phyloP scores from a whole-genome alignment of 495 filamentous ascomycete species.

The Alectoria sarmentosa region DNA sequence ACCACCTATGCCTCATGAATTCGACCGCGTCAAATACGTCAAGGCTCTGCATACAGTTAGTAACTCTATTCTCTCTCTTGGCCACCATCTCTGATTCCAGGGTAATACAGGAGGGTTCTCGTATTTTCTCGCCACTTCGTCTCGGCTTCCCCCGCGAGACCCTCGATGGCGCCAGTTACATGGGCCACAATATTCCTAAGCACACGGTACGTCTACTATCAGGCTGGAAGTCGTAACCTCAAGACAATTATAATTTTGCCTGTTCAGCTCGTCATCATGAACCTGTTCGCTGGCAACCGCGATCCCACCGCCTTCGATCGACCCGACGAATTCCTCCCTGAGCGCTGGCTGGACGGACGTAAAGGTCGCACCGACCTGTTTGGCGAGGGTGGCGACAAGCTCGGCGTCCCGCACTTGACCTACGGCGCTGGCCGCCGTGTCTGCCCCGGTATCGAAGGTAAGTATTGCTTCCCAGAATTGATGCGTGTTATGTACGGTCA shows the following conservation, averaged over 20 bases:
- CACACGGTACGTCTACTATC: conserved; percentile 1
- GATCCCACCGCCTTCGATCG: conserved; percentile 1
- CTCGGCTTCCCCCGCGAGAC: conserved; percentile 1
- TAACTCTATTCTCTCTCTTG: background rate
- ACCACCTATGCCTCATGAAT: conserved; percentile 4
- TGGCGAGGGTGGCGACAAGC: background rate
- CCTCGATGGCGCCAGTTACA: conserved; percentile 3
- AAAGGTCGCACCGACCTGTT: conserved; percentile 1
- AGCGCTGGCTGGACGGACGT: conserved; percentile 2
- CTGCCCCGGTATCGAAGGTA: background rate
- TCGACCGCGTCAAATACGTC: conserved; percentile 3
- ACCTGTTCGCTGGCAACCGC: conserved; percentile 2
- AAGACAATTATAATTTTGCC: background rate
- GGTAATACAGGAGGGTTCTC: background rate
- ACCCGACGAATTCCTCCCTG: conserved; percentile 1
- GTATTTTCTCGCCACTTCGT: conserved; percentile 3
- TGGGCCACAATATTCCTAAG: conserved; percentile 4
- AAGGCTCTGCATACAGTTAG: conserved; percentile 5
- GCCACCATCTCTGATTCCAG: background rate
- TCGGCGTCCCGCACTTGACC: conserved; percentile 5
- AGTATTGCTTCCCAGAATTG: background rate
- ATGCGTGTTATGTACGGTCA: background rate
- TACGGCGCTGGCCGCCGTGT: conserved; percentile 5
- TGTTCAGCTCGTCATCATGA: conserved; percentile 5
- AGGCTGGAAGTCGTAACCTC: background rate